Evolutionary conservation across 352 stramenopile genomes (phyloP), one percentile per base, ranked within the genome.

Genomic region (Phytophthora tubulina): DNA sequence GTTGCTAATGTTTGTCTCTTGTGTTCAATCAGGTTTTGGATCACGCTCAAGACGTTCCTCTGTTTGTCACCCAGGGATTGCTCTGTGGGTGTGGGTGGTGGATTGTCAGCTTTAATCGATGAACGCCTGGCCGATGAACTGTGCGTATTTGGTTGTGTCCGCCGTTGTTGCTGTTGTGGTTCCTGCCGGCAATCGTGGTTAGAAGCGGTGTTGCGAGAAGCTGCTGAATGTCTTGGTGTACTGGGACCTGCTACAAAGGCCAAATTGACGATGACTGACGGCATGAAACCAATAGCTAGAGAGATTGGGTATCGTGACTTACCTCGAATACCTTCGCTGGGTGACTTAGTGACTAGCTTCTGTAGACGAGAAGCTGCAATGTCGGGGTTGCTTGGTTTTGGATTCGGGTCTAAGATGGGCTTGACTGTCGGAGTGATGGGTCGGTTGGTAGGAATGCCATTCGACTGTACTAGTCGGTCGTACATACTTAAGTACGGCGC

Each of bases 21-120:
- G 77, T 92, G 86, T 49, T 92, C 79, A 49, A 93, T 93, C 61
- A 93, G 81, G 58, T 82, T 93, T 51, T 93, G 84, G 72, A 93
- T 91, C 35, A 91, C 84, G 54, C 64, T 88, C 48, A 92, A 76
- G 59, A 92, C 81, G 33, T 88, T 91, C 35, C 75, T 77, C 63
- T 93, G 84, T 63, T 91, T 92, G 46, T 81, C 70, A 46, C 89
- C 82, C 54, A 90, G 31, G 8, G 38, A 33, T 30, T 59, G 54
- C 7, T 6, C 46, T 61, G 42, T 54, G 27, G 35, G 8, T 35
- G 42, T 27, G 21, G 32, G 11, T 30, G 39, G 11, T 45, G 57
- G 46, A 60, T 46, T 63, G 3, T 38, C 39, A 63, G 49, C 5
- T 55, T 33, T 65, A 14, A 38, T 14, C 6, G 54, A 62, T 44